These are phyloP conservation scores for Microdochium trichocladiopsis DNA, from an alignment of 2,329 filamentous ascomycete species.

Conservation along the genomic window DNA sequence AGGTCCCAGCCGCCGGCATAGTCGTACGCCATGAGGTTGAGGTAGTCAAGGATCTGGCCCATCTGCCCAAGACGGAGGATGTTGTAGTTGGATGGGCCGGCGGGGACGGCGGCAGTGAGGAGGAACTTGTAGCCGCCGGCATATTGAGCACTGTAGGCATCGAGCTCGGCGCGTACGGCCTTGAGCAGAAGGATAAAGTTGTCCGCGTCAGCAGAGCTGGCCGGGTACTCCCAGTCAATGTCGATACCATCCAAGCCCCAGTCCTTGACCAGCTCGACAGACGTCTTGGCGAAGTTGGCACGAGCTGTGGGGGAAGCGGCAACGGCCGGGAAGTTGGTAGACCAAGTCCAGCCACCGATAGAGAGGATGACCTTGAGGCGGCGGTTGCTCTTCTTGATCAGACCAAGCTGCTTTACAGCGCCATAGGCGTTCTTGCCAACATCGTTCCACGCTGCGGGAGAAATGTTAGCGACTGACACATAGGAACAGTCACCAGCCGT, in stretches of 20 bases:
- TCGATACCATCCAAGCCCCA: conserved; percentile 49
- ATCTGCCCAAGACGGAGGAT: conserved; percentile 38
- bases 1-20: conserved; percentile 62
- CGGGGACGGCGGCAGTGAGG: conserved; percentile 45
- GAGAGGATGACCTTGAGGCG: conserved; percentile 71
- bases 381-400: conserved; percentile 71
- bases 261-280: conserved; percentile 65
- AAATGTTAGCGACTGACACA: neutral
- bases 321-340: conserved; percentile 63
- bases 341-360: conserved; percentile 84
- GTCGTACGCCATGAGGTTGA: conserved; percentile 69
- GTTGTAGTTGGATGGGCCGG: conserved; percentile 38
- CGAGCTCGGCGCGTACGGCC: conserved; percentile 36
- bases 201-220: conserved; percentile 27
- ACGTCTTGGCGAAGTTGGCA: conserved; percentile 58
- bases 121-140: conserved; percentile 43
- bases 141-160: conserved; percentile 36
- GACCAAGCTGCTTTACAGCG: conserved; percentile 70
- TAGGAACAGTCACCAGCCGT: neutral
- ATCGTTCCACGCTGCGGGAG: conserved; percentile 47
- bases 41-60: conserved; percentile 40
- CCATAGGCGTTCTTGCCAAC: conserved; percentile 69
- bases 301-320: conserved; percentile 57
- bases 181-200: conserved; percentile 38
- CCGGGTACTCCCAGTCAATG: conserved; percentile 32